Conservation (phyloP, 345 rosid genomes). For the Brassica incana region DNA sequence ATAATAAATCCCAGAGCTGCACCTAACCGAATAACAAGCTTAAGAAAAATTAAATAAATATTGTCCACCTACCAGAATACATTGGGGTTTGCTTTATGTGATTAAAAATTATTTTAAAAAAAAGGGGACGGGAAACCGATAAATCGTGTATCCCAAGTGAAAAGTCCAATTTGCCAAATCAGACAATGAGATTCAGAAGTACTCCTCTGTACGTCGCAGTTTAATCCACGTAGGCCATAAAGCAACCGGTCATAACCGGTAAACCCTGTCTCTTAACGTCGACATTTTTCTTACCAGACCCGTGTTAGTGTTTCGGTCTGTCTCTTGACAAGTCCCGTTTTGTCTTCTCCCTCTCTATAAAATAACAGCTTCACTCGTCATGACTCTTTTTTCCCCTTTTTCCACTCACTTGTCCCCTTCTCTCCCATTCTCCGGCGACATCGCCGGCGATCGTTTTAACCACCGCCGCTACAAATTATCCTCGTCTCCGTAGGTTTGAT, state of each 20-base stretch:
- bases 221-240: conserved; percentile 7
- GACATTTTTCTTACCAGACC: conserved; percentile 25
- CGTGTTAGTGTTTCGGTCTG: conserved; percentile 23
- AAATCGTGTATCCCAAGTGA: neutral
- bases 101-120: neutral
- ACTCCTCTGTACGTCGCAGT: conserved; percentile 14
- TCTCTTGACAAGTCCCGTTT: conserved; percentile 17
- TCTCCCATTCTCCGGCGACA: conserved; percentile 42
- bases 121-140: conserved; percentile 4
- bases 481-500: conserved; percentile 40
- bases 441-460: conserved; percentile 35
- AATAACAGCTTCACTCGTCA: conserved; percentile 23
- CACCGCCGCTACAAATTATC: conserved; percentile 22
- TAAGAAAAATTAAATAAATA: neutral
- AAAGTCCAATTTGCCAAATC: neutral
- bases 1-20: neutral
- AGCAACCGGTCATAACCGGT: conserved; percentile 39
- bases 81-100: conserved; percentile 4
- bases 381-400: conserved; percentile 37
- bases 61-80: conserved; percentile 4
- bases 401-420: conserved; percentile 9
- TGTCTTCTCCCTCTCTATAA: conserved; percentile 44
- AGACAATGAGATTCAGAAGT: neutral
- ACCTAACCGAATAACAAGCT: neutral
- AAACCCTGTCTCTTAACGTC: conserved; percentile 33